Conservation (phyloP, 805 yeast species). For the Candida wancherniae region DNA sequence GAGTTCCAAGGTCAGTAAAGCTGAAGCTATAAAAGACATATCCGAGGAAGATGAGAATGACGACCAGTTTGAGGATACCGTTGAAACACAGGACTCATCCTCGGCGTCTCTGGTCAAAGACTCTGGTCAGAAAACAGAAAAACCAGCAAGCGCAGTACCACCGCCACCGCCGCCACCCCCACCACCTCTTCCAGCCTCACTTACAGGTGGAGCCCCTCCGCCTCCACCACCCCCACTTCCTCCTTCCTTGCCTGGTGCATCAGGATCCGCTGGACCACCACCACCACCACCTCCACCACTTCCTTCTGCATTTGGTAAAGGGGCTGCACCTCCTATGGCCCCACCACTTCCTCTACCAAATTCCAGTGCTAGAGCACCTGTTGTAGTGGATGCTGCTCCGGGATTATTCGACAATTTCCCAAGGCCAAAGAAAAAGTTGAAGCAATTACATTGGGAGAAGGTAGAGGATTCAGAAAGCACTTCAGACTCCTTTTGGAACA, state of each 20-base stretch:
- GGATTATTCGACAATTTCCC: conserved; percentile 46
- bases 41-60: conserved; percentile 16
- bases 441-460: conserved; percentile 82
- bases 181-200: conserved; percentile 22
- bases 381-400: conserved; percentile 15
- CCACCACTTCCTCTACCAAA: conserved; percentile 23
- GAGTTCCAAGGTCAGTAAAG: conserved; percentile 43
- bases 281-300: conserved; percentile 22
- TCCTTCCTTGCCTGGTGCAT: conserved; percentile 21
- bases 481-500: conserved; percentile 61
- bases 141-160: conserved; percentile 16
- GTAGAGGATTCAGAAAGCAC: conserved; percentile 43
- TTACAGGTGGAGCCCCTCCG: conserved; percentile 13
- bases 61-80: conserved; percentile 9
- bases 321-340: conserved; percentile 20
- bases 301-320: conserved; percentile 20
- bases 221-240: conserved; percentile 23
- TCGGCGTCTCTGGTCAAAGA: background rate
- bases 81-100: conserved; percentile 1
- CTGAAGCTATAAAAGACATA: conserved; percentile 29
- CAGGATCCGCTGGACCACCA: conserved; percentile 12
- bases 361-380: conserved; percentile 5
- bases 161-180: conserved; percentile 29
- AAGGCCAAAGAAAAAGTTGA: conserved; percentile 55
- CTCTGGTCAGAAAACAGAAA: background rate